A percentile compares a stretch with the other conserved stretches of the same genome.
phyloP scores from a whole-genome alignment of 2,329 filamentous ascomycete genomes.

The Hypoxylon sp. region DNA sequence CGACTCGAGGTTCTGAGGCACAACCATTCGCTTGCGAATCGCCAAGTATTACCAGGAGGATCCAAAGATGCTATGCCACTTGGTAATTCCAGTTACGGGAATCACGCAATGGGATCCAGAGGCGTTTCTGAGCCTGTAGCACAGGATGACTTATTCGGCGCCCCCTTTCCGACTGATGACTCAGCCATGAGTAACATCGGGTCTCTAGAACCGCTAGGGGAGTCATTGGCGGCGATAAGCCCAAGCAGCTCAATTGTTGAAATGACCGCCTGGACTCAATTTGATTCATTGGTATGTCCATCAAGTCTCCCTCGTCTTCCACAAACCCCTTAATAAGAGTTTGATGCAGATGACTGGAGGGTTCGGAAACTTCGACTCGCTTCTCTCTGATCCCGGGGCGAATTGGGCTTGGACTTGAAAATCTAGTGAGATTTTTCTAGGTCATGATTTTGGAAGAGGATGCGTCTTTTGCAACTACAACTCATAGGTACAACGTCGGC shows the following conservation, averaged over 20 bases:
- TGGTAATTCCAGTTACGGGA: neutral
- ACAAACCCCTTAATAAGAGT: neutral
- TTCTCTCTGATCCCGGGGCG: slow-evolving; percentile 14
- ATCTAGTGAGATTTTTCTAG: neutral
- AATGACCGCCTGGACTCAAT: slow-evolving; percentile 23
- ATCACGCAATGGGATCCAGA: neutral
- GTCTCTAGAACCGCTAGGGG: slow-evolving; percentile 8
- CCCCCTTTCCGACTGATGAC: neutral
- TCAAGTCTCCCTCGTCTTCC: neutral
- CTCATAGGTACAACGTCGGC: slow-evolving; percentile 39
- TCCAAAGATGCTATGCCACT: neutral
- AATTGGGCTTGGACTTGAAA: slow-evolving; percentile 19
- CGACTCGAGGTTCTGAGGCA: slow-evolving; percentile 21
- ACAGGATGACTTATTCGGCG: neutral
- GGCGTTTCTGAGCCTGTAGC: neutral
- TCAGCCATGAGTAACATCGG: neutral
- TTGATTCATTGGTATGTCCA: slow-evolving; percentile 20
- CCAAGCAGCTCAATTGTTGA: slow-evolving; percentile 24
- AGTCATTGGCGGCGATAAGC: slow-evolving; percentile 10
- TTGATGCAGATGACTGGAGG: slow-evolving; percentile 16
- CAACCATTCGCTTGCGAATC: neutral
- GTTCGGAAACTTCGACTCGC: slow-evolving; percentile 21
- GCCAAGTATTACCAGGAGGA: neutral
- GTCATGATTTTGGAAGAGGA: neutral
- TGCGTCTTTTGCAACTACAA: slow-evolving; percentile 22